phyloP scores from a whole-genome alignment of 176 grass and related monocot genomes.

The Cymbopogon citratus region DNA sequence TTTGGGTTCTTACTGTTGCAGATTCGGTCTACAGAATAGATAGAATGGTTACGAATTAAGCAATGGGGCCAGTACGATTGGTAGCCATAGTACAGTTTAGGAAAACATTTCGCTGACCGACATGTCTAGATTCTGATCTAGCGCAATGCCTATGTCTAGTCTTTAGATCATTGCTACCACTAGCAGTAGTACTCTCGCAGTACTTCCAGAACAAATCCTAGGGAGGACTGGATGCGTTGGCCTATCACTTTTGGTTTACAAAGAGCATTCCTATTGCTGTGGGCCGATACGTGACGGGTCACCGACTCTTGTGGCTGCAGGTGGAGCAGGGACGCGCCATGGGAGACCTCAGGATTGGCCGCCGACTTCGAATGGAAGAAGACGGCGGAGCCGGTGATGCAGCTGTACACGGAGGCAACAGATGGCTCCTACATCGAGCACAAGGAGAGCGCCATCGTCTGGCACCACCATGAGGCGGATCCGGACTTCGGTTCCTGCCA shows the following conservation, averaged over 20 bases:
- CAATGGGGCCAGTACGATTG: not conserved
- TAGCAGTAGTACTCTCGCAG: not conserved
- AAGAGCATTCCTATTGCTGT: not conserved
- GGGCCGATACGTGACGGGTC: not conserved
- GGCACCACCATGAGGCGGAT: slow-evolving; percentile 87
- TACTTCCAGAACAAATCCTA: not conserved
- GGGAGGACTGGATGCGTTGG: no score
- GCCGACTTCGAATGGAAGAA: slow-evolving; percentile 77
- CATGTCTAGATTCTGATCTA: not conserved
- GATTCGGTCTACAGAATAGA: slow-evolving; percentile 1
- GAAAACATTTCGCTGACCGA: slow-evolving; percentile 5
- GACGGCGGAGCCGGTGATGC: slow-evolving; percentile 68
- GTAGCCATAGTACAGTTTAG: not conserved
- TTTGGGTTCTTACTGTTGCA: slow-evolving; percentile 16
- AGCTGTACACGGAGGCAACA: slow-evolving; percentile 56
- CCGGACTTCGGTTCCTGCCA: slow-evolving; percentile 95
- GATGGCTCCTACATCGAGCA: slow-evolving; percentile 72
- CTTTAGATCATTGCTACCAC: not conserved
- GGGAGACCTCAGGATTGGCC: slow-evolving; percentile 39
- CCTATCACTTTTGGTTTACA: not conserved
- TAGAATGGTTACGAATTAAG: not conserved
- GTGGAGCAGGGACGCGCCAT: slow-evolving; percentile 67
- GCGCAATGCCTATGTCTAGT: not conserved
- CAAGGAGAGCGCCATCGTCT: slow-evolving; percentile 81
- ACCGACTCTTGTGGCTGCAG: slow-evolving; percentile 29